Percentiles rank a stretch among this genome's conserved stretches.
Evolutionary conservation across 805 yeast species (phyloP).

Genomic region (Myxozyma kluyveri): DNA sequence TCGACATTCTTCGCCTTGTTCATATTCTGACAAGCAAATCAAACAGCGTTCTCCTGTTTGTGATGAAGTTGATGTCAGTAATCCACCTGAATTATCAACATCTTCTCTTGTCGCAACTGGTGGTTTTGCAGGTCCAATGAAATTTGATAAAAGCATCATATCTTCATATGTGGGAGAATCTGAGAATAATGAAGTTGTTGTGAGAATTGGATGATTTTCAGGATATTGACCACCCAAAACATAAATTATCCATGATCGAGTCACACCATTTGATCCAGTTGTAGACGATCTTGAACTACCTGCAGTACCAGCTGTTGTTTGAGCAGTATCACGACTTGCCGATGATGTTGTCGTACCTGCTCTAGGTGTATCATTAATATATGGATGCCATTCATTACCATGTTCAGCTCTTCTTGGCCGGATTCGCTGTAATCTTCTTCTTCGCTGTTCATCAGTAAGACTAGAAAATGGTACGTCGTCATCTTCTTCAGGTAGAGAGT

Average conservation of each 20-base stretch:
- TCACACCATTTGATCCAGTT: not conserved
- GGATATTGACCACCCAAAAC: constrained; percentile 59
- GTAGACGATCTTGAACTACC: not conserved
- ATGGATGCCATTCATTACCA: not conserved
- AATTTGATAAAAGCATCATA: constrained; percentile 46
- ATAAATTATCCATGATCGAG: constrained; percentile 58
- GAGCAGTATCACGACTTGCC: not conserved
- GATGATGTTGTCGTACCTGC: not conserved
- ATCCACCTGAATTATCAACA: constrained; percentile 43
- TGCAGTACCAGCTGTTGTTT: not conserved
- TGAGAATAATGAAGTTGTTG: constrained; percentile 48
- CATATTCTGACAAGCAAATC: constrained; percentile 53
- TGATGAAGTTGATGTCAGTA: constrained; percentile 29
- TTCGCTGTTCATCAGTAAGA: too few species aligned
- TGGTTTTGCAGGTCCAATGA: constrained; percentile 49
- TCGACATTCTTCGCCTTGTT: constrained; percentile 48
- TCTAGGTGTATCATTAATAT: not conserved
- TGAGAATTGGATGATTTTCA: constrained; percentile 48
- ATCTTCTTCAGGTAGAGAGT: too few species aligned
- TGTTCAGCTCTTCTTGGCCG: not conserved
- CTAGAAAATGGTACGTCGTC: too few species aligned
- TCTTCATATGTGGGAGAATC: constrained; percentile 55
- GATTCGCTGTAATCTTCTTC: not conserved
- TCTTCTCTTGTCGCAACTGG: constrained; percentile 46
- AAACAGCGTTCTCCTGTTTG: constrained; percentile 45